A percentile compares a stretch with the other conserved stretches of the same genome.
Conservation (phyloP, 2,329 filamentous ascomycete genomes). For the Chaetomiaceae sp. region DNA sequence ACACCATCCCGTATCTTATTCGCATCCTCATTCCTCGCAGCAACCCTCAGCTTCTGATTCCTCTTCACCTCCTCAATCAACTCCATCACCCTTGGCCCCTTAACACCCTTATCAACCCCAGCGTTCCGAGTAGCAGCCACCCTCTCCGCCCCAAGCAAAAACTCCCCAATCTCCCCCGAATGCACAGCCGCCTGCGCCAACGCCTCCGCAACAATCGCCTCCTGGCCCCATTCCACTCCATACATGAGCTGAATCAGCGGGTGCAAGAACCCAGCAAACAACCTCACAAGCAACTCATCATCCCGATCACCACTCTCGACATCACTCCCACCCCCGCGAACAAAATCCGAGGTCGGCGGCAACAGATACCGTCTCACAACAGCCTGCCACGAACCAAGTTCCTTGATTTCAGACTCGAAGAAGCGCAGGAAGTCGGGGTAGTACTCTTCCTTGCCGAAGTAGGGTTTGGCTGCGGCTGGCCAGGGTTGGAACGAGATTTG, state of each 20-base stretch:
- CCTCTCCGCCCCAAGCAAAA: conserved; percentile 52
- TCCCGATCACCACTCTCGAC: conserved; percentile 43
- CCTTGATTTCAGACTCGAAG: conserved; percentile 69
- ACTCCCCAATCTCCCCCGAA: conserved; percentile 47
- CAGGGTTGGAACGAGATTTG: conserved; percentile 48
- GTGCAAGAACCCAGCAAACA: conserved; percentile 68
- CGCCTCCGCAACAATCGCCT: conserved; percentile 73
- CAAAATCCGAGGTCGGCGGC: too few relatives aligned
- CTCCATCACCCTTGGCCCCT: conserved; percentile 44
- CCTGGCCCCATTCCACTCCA: conserved; percentile 76
- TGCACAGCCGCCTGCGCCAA: conserved; percentile 75
- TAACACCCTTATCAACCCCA: conserved; percentile 21
- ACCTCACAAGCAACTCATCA: conserved; percentile 63
- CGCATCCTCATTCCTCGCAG: conserved; percentile 47
- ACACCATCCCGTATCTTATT: conserved; percentile 69
- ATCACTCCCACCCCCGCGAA: too few relatives aligned
- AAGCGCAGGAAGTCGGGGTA: conserved; percentile 74
- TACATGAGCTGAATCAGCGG: conserved; percentile 83
- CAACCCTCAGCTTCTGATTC: conserved; percentile 52
- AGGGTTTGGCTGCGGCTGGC: conserved; percentile 48
- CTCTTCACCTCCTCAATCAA: conserved; percentile 57
- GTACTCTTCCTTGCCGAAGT: conserved; percentile 56
- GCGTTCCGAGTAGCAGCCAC: conserved; percentile 32
- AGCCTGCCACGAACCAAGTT: conserved; percentile 52
- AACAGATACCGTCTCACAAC: conserved; percentile 67